Evolutionary conservation across 306 rosid species (phyloP).

Genomic region (Comarum palustre): DNA sequence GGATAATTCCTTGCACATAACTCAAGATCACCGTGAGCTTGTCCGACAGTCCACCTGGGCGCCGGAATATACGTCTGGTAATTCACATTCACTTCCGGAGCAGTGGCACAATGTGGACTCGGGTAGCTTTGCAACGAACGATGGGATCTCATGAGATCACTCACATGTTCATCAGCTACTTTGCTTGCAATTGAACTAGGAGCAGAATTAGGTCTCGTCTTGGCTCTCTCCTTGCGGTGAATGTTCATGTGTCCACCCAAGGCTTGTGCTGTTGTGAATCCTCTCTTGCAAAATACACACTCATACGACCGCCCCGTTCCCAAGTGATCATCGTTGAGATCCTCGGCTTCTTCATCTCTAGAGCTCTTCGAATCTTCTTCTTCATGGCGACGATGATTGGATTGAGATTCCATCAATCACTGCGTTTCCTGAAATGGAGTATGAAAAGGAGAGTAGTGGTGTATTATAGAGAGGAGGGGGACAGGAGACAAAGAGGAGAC

Average conservation of each 20-base stretch:
- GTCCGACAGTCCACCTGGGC: conserved; percentile 29
- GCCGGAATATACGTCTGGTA: conserved; percentile 42
- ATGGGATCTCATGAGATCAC: conserved; percentile 31
- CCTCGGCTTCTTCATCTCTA: conserved; percentile 44
- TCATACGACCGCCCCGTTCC: conserved; percentile 65
- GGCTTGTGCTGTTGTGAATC: conserved; percentile 90
- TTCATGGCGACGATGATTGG: conserved; percentile 14
- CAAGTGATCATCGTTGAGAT: conserved; percentile 27
- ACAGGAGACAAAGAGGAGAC: conserved; percentile 28
- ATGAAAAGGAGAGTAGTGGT: conserved; percentile 14
- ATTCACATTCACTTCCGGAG: conserved; percentile 32
- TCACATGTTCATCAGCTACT: conserved; percentile 6
- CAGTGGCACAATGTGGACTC: conserved; percentile 23
- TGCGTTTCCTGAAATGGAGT: background rate
- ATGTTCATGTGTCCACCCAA: conserved; percentile 94
- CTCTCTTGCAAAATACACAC: conserved; percentile 88
- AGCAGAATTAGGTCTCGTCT: conserved; percentile 28
- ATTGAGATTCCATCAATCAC: conserved; percentile 28
- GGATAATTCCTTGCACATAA: conserved; percentile 31
- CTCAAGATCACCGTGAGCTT: conserved; percentile 15
- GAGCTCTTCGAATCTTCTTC: conserved; percentile 59
- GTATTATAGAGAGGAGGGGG: conserved; percentile 20
- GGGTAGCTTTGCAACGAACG: conserved; percentile 33
- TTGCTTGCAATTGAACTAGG: conserved; percentile 39
- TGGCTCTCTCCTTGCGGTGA: conserved; percentile 70